Evolutionary conservation across 441 rosid species (phyloP).

Genomic region (Mallotus japonicus): DNA sequence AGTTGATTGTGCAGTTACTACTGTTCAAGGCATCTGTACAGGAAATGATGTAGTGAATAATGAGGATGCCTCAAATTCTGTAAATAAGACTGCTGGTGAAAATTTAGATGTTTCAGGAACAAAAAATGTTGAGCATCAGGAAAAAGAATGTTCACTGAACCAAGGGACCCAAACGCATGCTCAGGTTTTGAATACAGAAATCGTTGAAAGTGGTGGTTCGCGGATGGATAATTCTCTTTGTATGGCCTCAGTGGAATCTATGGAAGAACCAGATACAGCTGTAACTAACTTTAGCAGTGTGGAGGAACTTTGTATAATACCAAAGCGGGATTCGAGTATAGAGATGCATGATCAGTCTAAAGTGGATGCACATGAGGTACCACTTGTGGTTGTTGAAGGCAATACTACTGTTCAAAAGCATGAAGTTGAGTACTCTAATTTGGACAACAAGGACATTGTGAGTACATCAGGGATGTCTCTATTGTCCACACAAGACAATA

Average conservation of each 20-base stretch:
- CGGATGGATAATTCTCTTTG: conserved; percentile 27
- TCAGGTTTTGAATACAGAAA: conserved; percentile 29
- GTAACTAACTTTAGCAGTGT: conserved; percentile 25
- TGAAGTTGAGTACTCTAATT: conserved; percentile 30
- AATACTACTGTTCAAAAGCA: conserved; percentile 28
- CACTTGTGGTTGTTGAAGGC: conserved; percentile 23
- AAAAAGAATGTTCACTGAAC: conserved; percentile 21
- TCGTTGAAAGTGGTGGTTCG: conserved; percentile 28
- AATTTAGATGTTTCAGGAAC: conserved; percentile 30
- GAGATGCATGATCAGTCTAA: conserved; percentile 26
- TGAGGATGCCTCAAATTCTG: conserved; percentile 33
- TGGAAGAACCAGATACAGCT: conserved; percentile 30
- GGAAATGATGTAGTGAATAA: conserved; percentile 32
- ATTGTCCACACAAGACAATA: conserved; percentile 25
- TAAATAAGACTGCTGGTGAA: conserved; percentile 30
- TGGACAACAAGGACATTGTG: conserved; percentile 24
- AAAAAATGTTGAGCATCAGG: conserved; percentile 20
- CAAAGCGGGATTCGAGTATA: conserved; percentile 34
- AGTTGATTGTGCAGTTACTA: conserved; percentile 27
- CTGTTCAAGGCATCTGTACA: conserved; percentile 26
- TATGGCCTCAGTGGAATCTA: conserved; percentile 28
- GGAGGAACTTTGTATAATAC: conserved; percentile 33
- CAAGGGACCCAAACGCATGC: conserved; percentile 26
- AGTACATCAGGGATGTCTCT: conserved; percentile 33
- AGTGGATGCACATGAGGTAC: conserved; percentile 21